Conservation (phyloP, 2,329 filamentous ascomycete genomes). For the Scytalidium sp. region DNA sequence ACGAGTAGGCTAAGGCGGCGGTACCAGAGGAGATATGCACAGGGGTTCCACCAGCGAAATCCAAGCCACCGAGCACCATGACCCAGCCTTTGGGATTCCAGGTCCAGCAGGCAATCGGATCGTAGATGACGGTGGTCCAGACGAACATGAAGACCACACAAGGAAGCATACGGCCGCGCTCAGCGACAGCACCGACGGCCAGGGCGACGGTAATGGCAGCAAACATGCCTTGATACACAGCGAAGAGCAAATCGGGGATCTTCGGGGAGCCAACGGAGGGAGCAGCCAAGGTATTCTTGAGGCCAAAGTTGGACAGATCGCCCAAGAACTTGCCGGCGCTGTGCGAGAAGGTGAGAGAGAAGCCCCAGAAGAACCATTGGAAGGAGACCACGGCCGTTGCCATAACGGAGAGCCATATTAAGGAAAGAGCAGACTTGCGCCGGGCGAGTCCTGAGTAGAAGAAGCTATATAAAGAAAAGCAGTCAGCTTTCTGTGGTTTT, state of each 20-base stretch:
- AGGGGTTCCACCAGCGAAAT: constrained; percentile 87
- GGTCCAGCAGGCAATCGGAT: constrained; percentile 92
- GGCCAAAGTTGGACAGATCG: constrained; percentile 74
- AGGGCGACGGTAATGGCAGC: constrained; percentile 83
- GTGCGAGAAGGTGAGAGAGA: constrained; percentile 54
- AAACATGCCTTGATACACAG: constrained; percentile 87
- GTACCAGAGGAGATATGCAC: constrained; percentile 84
- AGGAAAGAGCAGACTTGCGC: constrained; percentile 81
- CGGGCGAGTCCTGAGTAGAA: constrained; percentile 91
- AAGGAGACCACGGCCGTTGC: constrained; percentile 78
- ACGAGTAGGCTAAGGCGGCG: constrained; percentile 83
- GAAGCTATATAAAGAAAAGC: constrained; percentile 44
- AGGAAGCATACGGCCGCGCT: constrained; percentile 83
- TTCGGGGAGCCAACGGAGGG: constrained; percentile 71
- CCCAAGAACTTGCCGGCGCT: constrained; percentile 61
- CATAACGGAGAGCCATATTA: constrained; percentile 92
- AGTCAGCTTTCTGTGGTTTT: too few species aligned
- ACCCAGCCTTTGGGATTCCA: constrained; percentile 87
- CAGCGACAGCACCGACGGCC: constrained; percentile 79
- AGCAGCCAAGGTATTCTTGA: constrained; percentile 69
- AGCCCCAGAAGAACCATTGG: constrained; percentile 71
- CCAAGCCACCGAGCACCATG: constrained; percentile 73
- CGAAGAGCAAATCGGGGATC: constrained; percentile 81
- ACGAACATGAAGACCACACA: constrained; percentile 91
- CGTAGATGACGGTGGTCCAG: constrained; percentile 87